Evolutionary conservation across 2,329 filamentous ascomycete species (phyloP).

Genomic region (Ophiostoma pallidulum): DNA sequence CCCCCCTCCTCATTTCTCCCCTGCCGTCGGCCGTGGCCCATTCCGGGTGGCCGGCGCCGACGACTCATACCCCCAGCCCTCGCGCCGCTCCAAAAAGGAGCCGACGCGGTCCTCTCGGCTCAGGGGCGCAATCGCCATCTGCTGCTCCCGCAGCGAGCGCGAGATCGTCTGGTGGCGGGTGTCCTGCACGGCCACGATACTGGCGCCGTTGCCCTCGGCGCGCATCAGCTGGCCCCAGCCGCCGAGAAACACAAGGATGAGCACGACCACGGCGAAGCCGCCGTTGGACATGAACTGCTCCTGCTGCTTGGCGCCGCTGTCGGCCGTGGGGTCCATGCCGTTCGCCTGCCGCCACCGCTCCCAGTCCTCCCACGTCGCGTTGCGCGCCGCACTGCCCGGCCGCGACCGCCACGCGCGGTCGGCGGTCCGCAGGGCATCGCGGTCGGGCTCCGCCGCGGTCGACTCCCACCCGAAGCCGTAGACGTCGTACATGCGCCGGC

Average conservation of each 20-base stretch:
- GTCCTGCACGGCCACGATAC: slow-evolving; percentile 56
- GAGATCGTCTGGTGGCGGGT: slow-evolving; percentile 58
- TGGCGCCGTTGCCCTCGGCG: slow-evolving; percentile 51
- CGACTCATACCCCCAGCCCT: slow-evolving; percentile 31
- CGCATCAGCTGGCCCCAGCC: slow-evolving; percentile 63
- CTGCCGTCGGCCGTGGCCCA: too few relatives aligned
- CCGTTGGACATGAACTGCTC: slow-evolving; percentile 67
- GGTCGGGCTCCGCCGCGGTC: slow-evolving; percentile 23
- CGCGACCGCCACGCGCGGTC: slow-evolving; percentile 41
- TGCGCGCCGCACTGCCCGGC: slow-evolving; percentile 45
- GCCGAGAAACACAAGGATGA: slow-evolving; percentile 59
- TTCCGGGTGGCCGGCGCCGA: neutral
- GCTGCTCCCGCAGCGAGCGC: slow-evolving; percentile 45
- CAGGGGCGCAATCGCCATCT: slow-evolving; percentile 42
- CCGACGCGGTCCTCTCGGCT: slow-evolving; percentile 60
- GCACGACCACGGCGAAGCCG: slow-evolving; percentile 64
- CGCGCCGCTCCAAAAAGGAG: slow-evolving; percentile 65
- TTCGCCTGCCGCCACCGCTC: slow-evolving; percentile 62
- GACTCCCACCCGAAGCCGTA: slow-evolving; percentile 72
- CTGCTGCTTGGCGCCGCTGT: slow-evolving; percentile 32
- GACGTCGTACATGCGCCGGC: slow-evolving; percentile 71
- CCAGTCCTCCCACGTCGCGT: slow-evolving; percentile 98
- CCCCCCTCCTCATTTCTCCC: too few relatives aligned
- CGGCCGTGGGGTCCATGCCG: slow-evolving; percentile 29
- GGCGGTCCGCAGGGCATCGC: slow-evolving; percentile 35